Conservation (phyloP, 2,329 filamentous ascomycete genomes). For the Phoma sp. region DNA sequence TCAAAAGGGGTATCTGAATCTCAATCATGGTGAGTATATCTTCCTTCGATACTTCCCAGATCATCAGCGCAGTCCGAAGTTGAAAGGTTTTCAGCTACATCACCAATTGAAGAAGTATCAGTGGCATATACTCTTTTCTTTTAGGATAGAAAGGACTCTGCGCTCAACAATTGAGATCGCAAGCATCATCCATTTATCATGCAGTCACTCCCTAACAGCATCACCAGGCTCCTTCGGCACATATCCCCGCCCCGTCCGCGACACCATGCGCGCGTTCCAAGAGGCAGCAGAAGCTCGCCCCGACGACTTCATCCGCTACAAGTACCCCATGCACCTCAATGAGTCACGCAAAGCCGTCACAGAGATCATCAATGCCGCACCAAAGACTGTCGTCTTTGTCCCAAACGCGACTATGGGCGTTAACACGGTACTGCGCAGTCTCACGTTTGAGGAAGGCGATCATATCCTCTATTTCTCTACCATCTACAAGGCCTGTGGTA, state of each 20-base stretch:
- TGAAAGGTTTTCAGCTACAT: not conserved
- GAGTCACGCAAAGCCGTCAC: constrained; percentile 67
- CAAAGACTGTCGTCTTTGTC: constrained; percentile 76
- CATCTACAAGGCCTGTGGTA: constrained; percentile 80
- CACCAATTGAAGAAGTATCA: not conserved
- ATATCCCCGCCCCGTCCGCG: constrained; percentile 69
- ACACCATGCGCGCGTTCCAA: constrained; percentile 69
- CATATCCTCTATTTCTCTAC: constrained; percentile 81
- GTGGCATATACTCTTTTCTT: not conserved
- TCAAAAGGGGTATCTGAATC: constrained; percentile 70
- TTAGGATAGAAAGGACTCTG: not conserved
- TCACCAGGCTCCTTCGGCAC: constrained; percentile 76
- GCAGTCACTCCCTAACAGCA: not conserved
- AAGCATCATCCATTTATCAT: not conserved
- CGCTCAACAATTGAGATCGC: not conserved
- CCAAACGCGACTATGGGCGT: constrained; percentile 80
- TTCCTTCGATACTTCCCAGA: not conserved
- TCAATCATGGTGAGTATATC: constrained; percentile 74
- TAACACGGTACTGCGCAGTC: constrained; percentile 80
- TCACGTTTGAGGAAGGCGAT: constrained; percentile 74
- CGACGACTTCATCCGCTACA: constrained; percentile 78
- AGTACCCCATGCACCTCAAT: constrained; percentile 69
- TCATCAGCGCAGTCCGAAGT: not conserved
- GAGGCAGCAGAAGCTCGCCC: constrained; percentile 71
- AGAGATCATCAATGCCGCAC: constrained; percentile 69